These are phyloP conservation scores for Scheffersomyces segobiensis DNA, from an alignment of 1,139 yeast species.

Conservation along the genomic window DNA sequence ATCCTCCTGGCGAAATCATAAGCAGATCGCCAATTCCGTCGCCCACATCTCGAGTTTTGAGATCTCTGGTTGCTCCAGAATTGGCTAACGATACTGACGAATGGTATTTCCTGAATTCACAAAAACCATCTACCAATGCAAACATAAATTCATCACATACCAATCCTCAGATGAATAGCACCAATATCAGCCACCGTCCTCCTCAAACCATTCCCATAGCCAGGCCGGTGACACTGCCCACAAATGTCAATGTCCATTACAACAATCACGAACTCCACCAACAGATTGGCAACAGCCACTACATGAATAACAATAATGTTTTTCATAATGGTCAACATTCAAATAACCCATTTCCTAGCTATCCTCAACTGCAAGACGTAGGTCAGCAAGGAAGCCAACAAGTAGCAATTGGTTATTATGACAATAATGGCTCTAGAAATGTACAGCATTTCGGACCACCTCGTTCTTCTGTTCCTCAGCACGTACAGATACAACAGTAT, in stretches of 20 bases:
- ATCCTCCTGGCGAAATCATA: constrained; percentile 9
- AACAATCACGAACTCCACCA: not conserved
- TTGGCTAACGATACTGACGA: constrained; percentile 20
- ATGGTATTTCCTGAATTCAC: constrained; percentile 10
- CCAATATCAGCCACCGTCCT: constrained; percentile 10
- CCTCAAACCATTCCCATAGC: constrained; percentile 5
- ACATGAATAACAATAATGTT: constrained; percentile 1
- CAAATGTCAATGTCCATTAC: constrained; percentile 6
- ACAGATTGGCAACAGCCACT: not conserved
- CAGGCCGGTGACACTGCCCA: constrained; percentile 9
- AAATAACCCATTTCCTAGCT: not conserved
- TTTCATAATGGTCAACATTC: not conserved
- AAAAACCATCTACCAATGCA: not conserved
- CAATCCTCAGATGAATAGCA: constrained; percentile 2
- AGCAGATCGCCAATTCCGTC: not conserved
- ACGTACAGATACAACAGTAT: constrained; percentile 16
- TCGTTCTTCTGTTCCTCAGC: constrained; percentile 16
- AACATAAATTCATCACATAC: not conserved
- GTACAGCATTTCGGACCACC: constrained; percentile 5
- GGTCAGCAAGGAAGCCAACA: not conserved
- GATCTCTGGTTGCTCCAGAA: constrained; percentile 13
- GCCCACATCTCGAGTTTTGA: not conserved
- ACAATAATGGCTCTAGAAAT: constrained; percentile 3
- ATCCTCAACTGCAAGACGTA: not conserved
- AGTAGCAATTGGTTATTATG: not conserved